Percentiles rank a stretch among this genome's conserved stretches.
Evolutionary conservation across 352 stramenopile species (phyloP).

Genomic region (Plasmopara muralis): DNA sequence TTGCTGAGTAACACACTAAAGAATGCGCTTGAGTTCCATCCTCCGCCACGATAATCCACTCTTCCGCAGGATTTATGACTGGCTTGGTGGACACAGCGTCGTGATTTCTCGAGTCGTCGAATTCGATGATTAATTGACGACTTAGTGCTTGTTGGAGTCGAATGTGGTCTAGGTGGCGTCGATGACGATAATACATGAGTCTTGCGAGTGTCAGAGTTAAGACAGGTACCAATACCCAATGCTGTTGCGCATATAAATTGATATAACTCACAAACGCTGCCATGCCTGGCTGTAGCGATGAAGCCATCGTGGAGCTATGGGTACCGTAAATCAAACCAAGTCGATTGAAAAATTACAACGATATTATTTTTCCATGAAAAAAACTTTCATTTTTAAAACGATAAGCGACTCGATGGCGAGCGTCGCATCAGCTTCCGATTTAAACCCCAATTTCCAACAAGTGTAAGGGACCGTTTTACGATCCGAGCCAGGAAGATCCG

Average conservation of each 20-base stretch:
- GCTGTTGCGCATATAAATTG: constrained; percentile 23
- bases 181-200: constrained; percentile 39
- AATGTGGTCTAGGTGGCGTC: constrained; percentile 35
- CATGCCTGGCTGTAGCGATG: constrained; percentile 6
- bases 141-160: constrained; percentile 32
- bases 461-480: no score
- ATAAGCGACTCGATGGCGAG: no score
- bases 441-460: no score
- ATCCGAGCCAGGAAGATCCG: no score
- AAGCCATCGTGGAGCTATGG: neutral
- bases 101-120: constrained; percentile 2
- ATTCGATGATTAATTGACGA: constrained; percentile 20
- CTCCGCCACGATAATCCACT: constrained; percentile 41
- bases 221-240: constrained; percentile 32
- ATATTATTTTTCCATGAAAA: neutral
- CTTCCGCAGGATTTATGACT: constrained; percentile 22
- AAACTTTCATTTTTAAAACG: neutral
- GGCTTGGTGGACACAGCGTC: constrained; percentile 7
- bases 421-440: no score
- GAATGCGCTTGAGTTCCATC: constrained; percentile 39
- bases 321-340: neutral
- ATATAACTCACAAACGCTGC: constrained; percentile 23
- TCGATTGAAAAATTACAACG: neutral
- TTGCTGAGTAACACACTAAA: constrained; percentile 36
- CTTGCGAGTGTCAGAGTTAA: constrained; percentile 35